These are phyloP conservation scores for Aspergillus jensenii DNA, from an alignment of 2,329 filamentous ascomycete species.

Conservation along the genomic window DNA sequence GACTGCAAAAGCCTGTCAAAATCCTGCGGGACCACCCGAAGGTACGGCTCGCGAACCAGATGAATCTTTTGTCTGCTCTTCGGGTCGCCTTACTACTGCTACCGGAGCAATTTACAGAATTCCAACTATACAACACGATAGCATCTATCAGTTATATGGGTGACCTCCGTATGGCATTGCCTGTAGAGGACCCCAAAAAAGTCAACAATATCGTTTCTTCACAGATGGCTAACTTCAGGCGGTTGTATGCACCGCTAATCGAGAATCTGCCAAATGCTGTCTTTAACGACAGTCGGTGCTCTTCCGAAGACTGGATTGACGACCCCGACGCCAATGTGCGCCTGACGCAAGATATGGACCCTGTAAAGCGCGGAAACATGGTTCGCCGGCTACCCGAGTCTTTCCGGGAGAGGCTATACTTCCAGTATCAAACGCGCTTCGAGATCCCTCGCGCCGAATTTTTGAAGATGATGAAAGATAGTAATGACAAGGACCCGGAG, in stretches of 20 bases:
- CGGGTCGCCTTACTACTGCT: conserved; percentile 86
- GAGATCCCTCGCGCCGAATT: conserved; percentile 82
- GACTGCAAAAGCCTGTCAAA: conserved; percentile 96
- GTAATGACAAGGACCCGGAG: conserved; percentile 63
- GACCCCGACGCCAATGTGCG: conserved; percentile 64
- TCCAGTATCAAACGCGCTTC: conserved; percentile 90
- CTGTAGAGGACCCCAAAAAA: conserved; percentile 88
- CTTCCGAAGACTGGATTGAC: conserved; percentile 61
- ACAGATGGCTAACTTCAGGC: conserved; percentile 87
- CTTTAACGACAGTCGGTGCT: conserved; percentile 67
- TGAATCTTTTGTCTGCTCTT: conserved; percentile 89
- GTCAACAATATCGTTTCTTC: conserved; percentile 91
- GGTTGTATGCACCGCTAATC: conserved; percentile 85
- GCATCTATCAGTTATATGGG: conserved; percentile 91
- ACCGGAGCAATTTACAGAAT: conserved; percentile 79
- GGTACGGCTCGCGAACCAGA: conserved; percentile 90
- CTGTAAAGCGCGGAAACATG: conserved; percentile 89
- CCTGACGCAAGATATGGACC: conserved; percentile 89
- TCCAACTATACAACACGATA: conserved; percentile 85
- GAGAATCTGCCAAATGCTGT: conserved; percentile 84
- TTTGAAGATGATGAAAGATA: conserved; percentile 76
- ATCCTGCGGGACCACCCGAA: conserved; percentile 91
- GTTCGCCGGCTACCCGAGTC: conserved; percentile 82
- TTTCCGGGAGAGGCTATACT: conserved; percentile 89
- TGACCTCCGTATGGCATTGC: conserved; percentile 90